These are phyloP conservation scores for Phyllosticta citribraziliensis DNA, from an alignment of 2,329 filamentous ascomycete genomes.

Conservation along the genomic window DNA sequence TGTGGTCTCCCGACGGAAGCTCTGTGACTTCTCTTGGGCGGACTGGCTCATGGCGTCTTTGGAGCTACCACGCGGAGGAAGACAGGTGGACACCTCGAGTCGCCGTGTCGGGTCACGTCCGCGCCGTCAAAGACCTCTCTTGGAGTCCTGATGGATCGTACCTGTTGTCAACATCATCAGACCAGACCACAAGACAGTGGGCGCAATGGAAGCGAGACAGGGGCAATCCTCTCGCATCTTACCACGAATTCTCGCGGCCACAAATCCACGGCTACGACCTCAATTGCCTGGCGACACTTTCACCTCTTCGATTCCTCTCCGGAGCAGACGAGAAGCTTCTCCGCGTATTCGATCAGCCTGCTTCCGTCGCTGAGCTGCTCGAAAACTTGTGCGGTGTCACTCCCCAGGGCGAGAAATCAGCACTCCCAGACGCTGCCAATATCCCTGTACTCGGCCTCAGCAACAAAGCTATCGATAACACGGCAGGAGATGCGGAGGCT, in stretches of 20 bases:
- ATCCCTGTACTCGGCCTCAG: conserved; percentile 92
- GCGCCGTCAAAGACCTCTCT: conserved; percentile 67
- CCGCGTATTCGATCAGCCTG: conserved; percentile 85
- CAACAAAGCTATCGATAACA: conserved; percentile 73
- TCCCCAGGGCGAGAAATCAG: conserved; percentile 1
- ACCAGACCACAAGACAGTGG: conserved; percentile 87
- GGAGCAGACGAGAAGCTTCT: conserved; percentile 98
- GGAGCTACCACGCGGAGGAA: conserved; percentile 51
- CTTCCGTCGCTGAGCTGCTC: conserved; percentile 68
- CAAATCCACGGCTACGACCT: conserved; percentile 98
- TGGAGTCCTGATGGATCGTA: conserved; percentile 80
- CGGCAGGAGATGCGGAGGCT: conserved; percentile 15
- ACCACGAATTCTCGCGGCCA: conserved; percentile 92
- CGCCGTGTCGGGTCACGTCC: conserved; percentile 75
- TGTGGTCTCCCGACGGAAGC: conserved; percentile 74
- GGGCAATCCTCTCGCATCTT: conserved; percentile 42
- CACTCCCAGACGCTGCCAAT: conserved; percentile 75
- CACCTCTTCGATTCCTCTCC: conserved; percentile 70
- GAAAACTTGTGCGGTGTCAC: conserved; percentile 55
- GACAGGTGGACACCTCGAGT: conserved; percentile 69
- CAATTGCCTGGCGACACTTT: conserved; percentile 79
- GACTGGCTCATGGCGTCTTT: conserved; percentile 87
- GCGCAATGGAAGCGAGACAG: conserved; percentile 57
- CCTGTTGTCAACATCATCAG: conserved; percentile 76
- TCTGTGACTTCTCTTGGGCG: conserved; percentile 75